Percentiles rank a stretch among this genome's conserved stretches.
Conservation (phyloP, 164 flowering plant species). For the Chimonanthus salicifolius region DNA sequence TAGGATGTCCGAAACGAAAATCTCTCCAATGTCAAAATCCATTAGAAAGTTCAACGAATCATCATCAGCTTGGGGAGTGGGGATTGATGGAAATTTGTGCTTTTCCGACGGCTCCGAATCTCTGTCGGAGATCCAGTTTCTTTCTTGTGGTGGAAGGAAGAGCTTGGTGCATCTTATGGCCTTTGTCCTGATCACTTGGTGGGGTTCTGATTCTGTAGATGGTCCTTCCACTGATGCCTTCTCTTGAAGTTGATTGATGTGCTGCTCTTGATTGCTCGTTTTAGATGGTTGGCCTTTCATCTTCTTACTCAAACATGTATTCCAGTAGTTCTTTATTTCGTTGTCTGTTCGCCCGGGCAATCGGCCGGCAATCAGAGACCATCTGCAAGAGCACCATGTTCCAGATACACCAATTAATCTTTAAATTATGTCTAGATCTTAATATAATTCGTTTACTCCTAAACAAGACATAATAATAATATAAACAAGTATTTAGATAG, state of each 20-base stretch:
- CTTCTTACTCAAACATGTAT: slow-evolving; percentile 29
- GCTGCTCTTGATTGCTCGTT: background rate
- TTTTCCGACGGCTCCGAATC: background rate
- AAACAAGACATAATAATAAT: too few species aligned
- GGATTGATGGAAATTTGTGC: background rate
- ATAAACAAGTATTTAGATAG: too few species aligned
- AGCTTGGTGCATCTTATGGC: slow-evolving; percentile 27
- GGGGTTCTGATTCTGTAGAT: background rate
- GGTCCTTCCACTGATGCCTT: background rate
- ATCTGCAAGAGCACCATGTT: slow-evolving; percentile 13
- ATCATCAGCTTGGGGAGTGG: background rate
- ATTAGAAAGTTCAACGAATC: background rate
- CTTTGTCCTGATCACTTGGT: slow-evolving; percentile 21
- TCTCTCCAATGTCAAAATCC: background rate
- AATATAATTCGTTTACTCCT: too few species aligned
- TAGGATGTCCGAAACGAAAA: background rate
- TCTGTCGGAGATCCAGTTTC: background rate
- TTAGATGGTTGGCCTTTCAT: slow-evolving; percentile 8
- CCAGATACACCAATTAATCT: background rate
- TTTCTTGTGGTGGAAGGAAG: background rate
- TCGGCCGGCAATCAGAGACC: slow-evolving; percentile 42
- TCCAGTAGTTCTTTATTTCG: slow-evolving; percentile 48
- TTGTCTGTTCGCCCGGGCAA: slow-evolving; percentile 49
- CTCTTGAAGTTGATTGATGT: background rate
- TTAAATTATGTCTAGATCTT: background rate